Evolutionary conservation across 2,329 filamentous ascomycete species (phyloP).

Genomic region (Lojkania enalia): DNA sequence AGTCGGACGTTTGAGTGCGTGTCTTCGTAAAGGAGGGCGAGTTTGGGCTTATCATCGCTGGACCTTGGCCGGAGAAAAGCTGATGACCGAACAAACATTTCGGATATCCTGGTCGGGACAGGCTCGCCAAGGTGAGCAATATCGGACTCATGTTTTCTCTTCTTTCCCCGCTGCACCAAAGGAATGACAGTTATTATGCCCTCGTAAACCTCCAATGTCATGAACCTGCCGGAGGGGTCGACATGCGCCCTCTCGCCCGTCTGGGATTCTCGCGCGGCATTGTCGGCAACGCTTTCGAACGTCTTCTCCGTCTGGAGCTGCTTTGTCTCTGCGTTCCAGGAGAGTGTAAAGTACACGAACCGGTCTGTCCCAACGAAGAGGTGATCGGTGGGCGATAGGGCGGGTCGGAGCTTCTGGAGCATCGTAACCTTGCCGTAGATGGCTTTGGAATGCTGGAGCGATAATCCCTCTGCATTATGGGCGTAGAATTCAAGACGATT

Average conservation of each 20-base stretch:
- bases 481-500: constrained; percentile 86
- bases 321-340: constrained; percentile 69
- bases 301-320: constrained; percentile 61
- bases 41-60: constrained; percentile 56
- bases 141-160: constrained; percentile 53
- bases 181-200: constrained; percentile 68
- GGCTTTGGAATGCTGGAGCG: constrained; percentile 67
- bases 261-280: constrained; percentile 71
- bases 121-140: constrained; percentile 64
- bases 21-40: constrained; percentile 69
- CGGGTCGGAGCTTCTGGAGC: constrained; percentile 77
- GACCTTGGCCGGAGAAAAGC: constrained; percentile 64
- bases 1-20: constrained; percentile 59
- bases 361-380: constrained; percentile 91
- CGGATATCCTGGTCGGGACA: constrained; percentile 64
- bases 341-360: constrained; percentile 86
- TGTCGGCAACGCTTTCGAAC: constrained; percentile 63
- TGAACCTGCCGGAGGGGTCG: constrained; percentile 73
- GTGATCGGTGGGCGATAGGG: constrained; percentile 74
- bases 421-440: constrained; percentile 87
- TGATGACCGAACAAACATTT: constrained; percentile 68
- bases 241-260: constrained; percentile 82
- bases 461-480: constrained; percentile 61
- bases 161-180: constrained; percentile 58
- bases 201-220: constrained; percentile 70